These are phyloP conservation scores for Cichorium intybus DNA, from an alignment of 140 eudicot species.

Conservation along the genomic window DNA sequence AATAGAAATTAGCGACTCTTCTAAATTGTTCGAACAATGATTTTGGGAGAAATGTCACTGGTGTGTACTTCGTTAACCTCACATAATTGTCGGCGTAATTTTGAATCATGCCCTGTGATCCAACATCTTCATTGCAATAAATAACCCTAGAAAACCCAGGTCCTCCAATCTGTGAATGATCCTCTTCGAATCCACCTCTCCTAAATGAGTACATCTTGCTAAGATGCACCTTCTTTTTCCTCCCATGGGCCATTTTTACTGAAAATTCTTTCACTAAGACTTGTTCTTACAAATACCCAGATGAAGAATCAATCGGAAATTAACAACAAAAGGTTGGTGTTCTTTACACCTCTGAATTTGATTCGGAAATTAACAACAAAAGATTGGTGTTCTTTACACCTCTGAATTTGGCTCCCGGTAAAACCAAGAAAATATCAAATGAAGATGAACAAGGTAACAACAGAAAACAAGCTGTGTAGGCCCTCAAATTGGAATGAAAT, in stretches of 20 bases:
- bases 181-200: constrained; percentile 40
- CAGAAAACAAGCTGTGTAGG: neutral
- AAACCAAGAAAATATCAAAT: neutral
- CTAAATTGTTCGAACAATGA: constrained; percentile 91
- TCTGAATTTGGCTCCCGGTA: neutral
- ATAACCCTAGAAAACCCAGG: constrained; percentile 90
- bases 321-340: constrained; percentile 11
- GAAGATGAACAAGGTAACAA: neutral
- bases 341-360: neutral
- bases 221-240: constrained; percentile 51
- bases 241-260: constrained; percentile 28
- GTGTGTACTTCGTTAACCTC: constrained; percentile 73
- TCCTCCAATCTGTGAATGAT: constrained; percentile 81
- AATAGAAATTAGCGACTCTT: constrained; percentile 89
- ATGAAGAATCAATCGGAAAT: constrained; percentile 1
- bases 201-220: constrained; percentile 78
- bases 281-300: constrained; percentile 13
- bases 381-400: constrained; percentile 6
- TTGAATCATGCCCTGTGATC: constrained; percentile 30
- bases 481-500: neutral
- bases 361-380: constrained; percentile 5
- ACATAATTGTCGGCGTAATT: constrained; percentile 69
- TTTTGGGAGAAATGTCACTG: constrained; percentile 79
- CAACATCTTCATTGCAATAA: constrained; percentile 55
- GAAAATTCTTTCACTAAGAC: neutral